Conservation (phyloP, 495 filamentous ascomycete genomes). For the Hyaloscypha bicolor region DNA sequence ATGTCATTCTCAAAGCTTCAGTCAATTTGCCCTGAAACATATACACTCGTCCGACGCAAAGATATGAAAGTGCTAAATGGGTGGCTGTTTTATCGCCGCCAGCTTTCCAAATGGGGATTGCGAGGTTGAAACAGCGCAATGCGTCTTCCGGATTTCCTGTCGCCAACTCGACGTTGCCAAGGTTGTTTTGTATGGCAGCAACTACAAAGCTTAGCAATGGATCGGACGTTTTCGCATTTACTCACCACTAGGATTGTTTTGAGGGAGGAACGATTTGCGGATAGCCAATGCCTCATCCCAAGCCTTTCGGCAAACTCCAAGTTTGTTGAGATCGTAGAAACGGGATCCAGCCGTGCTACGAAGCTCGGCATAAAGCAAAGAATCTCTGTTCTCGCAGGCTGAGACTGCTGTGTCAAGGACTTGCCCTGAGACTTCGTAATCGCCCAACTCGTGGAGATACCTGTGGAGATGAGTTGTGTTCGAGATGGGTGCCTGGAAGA, state of each 20-base stretch:
- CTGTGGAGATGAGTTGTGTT: background rate
- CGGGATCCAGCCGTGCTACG: background rate
- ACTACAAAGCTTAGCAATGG: background rate
- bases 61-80: slow-evolving; percentile 10
- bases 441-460: slow-evolving; percentile 14
- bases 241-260: background rate
- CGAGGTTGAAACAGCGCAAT: background rate
- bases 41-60: slow-evolving; percentile 1
- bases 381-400: background rate
- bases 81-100: slow-evolving; percentile 5
- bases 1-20: slow-evolving; percentile 8
- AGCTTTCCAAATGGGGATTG: slow-evolving; percentile 4
- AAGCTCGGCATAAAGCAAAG: background rate
- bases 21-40: slow-evolving; percentile 7
- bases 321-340: background rate
- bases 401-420: background rate
- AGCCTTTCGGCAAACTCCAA: background rate
- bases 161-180: slow-evolving; percentile 8
- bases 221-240: background rate
- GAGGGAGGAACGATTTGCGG: background rate
- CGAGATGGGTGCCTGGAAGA: background rate
- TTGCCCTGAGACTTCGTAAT: background rate
- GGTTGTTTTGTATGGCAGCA: slow-evolving; percentile 9
- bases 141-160: background rate
- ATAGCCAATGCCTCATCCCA: background rate